A percentile compares a stretch with the other conserved stretches of the same genome.
These are phyloP conservation scores for Globisporangium cederbergense DNA, from an alignment of 352 stramenopile species.

Conservation along the genomic window DNA sequence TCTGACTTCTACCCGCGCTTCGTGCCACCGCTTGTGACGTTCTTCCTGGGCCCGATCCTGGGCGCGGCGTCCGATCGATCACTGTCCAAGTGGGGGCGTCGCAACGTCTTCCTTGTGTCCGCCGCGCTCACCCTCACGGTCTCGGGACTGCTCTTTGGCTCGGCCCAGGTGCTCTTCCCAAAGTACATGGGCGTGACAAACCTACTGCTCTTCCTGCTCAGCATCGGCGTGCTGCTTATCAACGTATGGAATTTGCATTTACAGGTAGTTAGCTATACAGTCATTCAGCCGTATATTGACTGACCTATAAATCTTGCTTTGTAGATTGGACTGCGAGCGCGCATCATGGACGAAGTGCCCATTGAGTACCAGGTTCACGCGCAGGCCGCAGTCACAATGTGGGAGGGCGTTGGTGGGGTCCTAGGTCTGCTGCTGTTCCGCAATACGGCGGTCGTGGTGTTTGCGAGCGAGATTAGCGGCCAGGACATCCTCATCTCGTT, in stretches of 20 bases:
- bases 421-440: slow-evolving; percentile 62
- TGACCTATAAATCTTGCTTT: not conserved
- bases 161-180: slow-evolving; percentile 58
- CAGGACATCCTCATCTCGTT: slow-evolving; percentile 66
- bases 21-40: slow-evolving; percentile 52
- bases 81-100: slow-evolving; percentile 62
- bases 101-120: slow-evolving; percentile 62
- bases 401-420: slow-evolving; percentile 56
- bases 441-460: slow-evolving; percentile 66
- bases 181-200: slow-evolving; percentile 36
- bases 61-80: slow-evolving; percentile 70
- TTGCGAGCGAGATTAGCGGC: slow-evolving; percentile 63
- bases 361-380: slow-evolving; percentile 79
- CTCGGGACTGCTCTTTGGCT: slow-evolving; percentile 58
- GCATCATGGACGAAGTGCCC: slow-evolving; percentile 74
- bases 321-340: slow-evolving; percentile 55
- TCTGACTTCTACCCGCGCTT: slow-evolving; percentile 56
- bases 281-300: not conserved
- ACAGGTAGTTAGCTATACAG: not conserved
- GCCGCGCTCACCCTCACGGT: slow-evolving; percentile 44
- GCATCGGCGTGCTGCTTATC: slow-evolving; percentile 52
- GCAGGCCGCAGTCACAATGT: slow-evolving; percentile 64
- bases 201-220: slow-evolving; percentile 59
- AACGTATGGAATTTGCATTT: slow-evolving; percentile 29
- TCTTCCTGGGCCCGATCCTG: slow-evolving; percentile 69